Percentiles rank a stretch among this genome's conserved stretches.
Conservation (phyloP, 257 asterid genomes). For the Nemophila menziesii region DNA sequence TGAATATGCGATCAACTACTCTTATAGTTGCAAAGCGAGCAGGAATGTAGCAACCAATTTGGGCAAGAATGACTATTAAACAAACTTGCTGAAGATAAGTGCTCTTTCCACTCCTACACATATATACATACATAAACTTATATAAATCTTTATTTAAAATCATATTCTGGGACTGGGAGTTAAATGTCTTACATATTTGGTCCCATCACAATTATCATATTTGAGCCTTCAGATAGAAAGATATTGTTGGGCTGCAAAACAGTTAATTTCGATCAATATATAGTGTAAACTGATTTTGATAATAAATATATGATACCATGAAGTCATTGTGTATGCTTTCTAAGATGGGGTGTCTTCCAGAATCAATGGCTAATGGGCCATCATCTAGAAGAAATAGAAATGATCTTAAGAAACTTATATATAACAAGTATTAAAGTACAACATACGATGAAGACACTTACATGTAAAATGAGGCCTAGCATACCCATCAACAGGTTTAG, state of each 20-base stretch:
- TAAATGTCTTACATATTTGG: slow-evolving; percentile 84
- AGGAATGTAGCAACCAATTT: slow-evolving; percentile 93
- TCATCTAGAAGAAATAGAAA: slow-evolving; percentile 38
- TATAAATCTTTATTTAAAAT: too few relatives aligned
- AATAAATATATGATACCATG: slow-evolving; percentile 36
- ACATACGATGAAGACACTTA: slow-evolving; percentile 26
- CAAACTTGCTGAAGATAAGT: slow-evolving; percentile 96
- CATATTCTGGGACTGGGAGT: slow-evolving; percentile 5
- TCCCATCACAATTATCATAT: slow-evolving; percentile 81
- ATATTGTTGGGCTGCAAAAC: slow-evolving; percentile 83
- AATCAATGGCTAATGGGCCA: slow-evolving; percentile 96
- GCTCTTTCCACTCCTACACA: slow-evolving; percentile 91
- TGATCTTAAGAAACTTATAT: slow-evolving; percentile 14
- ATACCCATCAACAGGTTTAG: slow-evolving; percentile 84
- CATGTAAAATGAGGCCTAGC: slow-evolving; percentile 83
- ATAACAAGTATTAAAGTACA: slow-evolving; percentile 9
- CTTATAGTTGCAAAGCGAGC: slow-evolving; percentile 79
- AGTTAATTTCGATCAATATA: slow-evolving; percentile 12
- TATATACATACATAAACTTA: too few relatives aligned
- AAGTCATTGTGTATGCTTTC: slow-evolving; percentile 75
- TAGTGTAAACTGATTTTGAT: slow-evolving; percentile 7
- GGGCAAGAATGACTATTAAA: slow-evolving; percentile 83
- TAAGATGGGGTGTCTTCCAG: slow-evolving; percentile 89
- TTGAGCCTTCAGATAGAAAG: slow-evolving; percentile 94
- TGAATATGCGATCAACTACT: slow-evolving; percentile 86